Evolutionary conservation across 768 basidiomycete species (phyloP).

Genomic region (Termitomyces sp.): DNA sequence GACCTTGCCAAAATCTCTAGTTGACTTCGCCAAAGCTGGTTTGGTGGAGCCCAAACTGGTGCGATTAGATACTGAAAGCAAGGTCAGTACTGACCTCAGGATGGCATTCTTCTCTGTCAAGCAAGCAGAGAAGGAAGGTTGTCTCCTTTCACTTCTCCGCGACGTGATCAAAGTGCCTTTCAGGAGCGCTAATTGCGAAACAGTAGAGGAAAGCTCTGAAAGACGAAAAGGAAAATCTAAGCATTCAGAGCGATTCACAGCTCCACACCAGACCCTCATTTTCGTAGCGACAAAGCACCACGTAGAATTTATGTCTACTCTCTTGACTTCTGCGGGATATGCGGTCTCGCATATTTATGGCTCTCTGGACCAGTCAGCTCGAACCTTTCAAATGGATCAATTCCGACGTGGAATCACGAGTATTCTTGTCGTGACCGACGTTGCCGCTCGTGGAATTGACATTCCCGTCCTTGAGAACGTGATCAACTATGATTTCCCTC

Average conservation of each 20-base stretch:
- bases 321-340: slow-evolving; percentile 80
- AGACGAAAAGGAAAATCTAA: slow-evolving; percentile 49
- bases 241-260: slow-evolving; percentile 44
- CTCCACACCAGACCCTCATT: slow-evolving; percentile 87
- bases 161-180: slow-evolving; percentile 85
- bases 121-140: slow-evolving; percentile 91
- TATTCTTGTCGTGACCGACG: slow-evolving; percentile 94
- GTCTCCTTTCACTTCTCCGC: slow-evolving; percentile 74
- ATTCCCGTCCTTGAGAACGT: slow-evolving; percentile 96
- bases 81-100: slow-evolving; percentile 88
- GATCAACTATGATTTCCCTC: slow-evolving; percentile 97
- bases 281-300: slow-evolving; percentile 98
- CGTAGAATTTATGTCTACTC: slow-evolving; percentile 84
- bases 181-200: slow-evolving; percentile 27
- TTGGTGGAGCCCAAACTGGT: slow-evolving; percentile 91
- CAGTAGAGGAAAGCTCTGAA: slow-evolving; percentile 24
- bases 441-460: slow-evolving; percentile 97
- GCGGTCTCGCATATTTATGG: slow-evolving; percentile 94
- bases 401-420: slow-evolving; percentile 79
- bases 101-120: slow-evolving; percentile 95
- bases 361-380: slow-evolving; percentile 87
- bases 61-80: slow-evolving; percentile 93
- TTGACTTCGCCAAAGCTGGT: slow-evolving; percentile 98
- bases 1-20: slow-evolving; percentile 90
- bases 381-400: slow-evolving; percentile 84